These are phyloP conservation scores for Penicillium tannophilum DNA, from an alignment of 495 filamentous ascomycete genomes.

Conservation along the genomic window DNA sequence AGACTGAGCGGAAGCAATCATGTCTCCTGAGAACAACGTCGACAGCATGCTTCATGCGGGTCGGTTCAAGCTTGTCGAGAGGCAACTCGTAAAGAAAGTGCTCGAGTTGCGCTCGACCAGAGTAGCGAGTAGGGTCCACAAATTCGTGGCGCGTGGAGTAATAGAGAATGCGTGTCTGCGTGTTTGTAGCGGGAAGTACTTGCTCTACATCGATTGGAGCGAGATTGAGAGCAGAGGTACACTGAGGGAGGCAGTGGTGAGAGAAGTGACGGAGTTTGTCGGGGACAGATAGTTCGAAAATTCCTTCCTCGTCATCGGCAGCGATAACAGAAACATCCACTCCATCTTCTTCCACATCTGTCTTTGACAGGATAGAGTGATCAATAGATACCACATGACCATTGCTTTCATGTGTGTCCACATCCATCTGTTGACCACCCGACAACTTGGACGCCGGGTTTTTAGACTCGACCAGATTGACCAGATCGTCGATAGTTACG, in stretches of 20 bases:
- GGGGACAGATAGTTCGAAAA: background rate
- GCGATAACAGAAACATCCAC: background rate
- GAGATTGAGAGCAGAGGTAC: constrained; percentile 19
- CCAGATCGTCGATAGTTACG: background rate
- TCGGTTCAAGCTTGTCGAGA: constrained; percentile 1
- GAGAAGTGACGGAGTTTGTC: constrained; percentile 1
- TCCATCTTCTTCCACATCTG: constrained; percentile 38
- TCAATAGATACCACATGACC: background rate
- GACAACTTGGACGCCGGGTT: background rate
- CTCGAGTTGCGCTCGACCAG: background rate
- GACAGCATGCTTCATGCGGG: background rate
- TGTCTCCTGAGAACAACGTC: background rate
- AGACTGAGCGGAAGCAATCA: constrained; percentile 2
- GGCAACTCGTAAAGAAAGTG: constrained; percentile 4
- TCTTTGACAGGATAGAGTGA: constrained; percentile 4
- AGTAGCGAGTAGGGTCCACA: background rate
- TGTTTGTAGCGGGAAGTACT: constrained; percentile 69
- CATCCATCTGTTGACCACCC: background rate
- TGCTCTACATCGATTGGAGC: constrained; percentile 54
- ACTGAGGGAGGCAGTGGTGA: background rate
- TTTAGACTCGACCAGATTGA: background rate
- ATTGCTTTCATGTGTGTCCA: background rate
- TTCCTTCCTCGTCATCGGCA: background rate
- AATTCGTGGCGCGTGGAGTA: background rate
- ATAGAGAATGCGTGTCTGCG: constrained; percentile 72